Base-by-base conservation (phyloP, 176 grass and related monocot genomes). In the Dactylis glomerata region DNA sequence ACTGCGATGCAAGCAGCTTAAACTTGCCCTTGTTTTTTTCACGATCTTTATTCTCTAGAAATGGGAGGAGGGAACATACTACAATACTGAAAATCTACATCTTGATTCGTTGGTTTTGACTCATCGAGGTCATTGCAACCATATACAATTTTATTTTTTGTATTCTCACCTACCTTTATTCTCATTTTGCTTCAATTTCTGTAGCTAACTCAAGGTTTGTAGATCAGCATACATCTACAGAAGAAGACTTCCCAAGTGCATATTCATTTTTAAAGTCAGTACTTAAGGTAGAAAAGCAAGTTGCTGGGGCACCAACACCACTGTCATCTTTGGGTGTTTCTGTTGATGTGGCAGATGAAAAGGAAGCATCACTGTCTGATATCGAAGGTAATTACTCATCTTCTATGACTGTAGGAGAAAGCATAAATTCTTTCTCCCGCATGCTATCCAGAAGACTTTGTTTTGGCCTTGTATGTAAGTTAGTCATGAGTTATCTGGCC, bases 21-120 rank as follows among this genome's bases (percentile, higher is more conserved):
- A 91, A 51, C 82, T 95, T 73, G 81, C 85, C 46, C 77, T 92
- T 79, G 54, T 86, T 68, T 75, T 93, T 49, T 93, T 90, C 82
- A 87, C 90, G 32, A 68, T 89, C 41, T 91, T 92, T 92, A 76
- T 95, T 92, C 85, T 98, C 72, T 98, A 87, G 91, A 94, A 90
- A 86, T 98, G 96, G 96, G 96, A 98, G 79, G 91, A 87, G 68
- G 81, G 87, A 57, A 76, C 91, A 63, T 88, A 88, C 75, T 87
- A 75, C 32, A 38, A 49, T 72, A 61, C 86, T 58, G 84, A 90
- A 54, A 59, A 85, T 68, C 82, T 79, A 41, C 87, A 54, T 36
- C 89, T 87, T 22, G 89, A 98, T 82, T 71, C 87, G 27, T 84
- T 93, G 64, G 75, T 80, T 88, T 68, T 93, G 69, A 78, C 74